Percentiles rank a stretch among this genome's conserved stretches.
phyloP scores from a whole-genome alignment of 1,139 yeast genomes.

The Zhuliangozyma blackwelliae region DNA sequence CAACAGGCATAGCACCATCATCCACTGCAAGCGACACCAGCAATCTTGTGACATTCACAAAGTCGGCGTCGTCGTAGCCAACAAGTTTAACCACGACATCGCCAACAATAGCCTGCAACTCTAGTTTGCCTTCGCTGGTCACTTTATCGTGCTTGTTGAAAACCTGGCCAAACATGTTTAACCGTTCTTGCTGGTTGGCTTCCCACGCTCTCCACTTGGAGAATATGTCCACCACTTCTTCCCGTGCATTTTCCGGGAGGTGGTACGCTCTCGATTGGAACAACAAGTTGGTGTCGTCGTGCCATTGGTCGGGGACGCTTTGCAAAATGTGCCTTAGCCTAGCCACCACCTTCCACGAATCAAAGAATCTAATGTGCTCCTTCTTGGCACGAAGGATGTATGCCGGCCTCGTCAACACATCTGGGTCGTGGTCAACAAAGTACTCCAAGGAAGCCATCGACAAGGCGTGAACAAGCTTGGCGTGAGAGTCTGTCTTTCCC shows the following conservation, averaged over 20 bases:
- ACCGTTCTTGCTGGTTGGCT: conserved; percentile 42
- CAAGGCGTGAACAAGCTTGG: conserved; percentile 51
- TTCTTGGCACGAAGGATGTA: conserved; percentile 67
- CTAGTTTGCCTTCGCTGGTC: neutral
- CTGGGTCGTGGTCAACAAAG: conserved; percentile 75
- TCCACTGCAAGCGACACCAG: no score
- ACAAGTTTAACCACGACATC: conserved; percentile 4
- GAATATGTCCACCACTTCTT: conserved; percentile 55
- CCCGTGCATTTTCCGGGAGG: conserved; percentile 50
- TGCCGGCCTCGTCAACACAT: conserved; percentile 86
- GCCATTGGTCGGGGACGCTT: conserved; percentile 57
- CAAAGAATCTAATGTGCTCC: conserved; percentile 73
- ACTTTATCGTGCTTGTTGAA: conserved; percentile 17
- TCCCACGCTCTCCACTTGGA: conserved; percentile 95
- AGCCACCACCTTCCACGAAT: conserved; percentile 83
- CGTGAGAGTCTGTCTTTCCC: conserved; percentile 15
- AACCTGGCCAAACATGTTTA: conserved; percentile 47
- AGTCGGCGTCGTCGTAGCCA: conserved; percentile 11
- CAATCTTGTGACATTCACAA: conserved; percentile 11
- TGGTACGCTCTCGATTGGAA: conserved; percentile 24
- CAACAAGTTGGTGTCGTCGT: conserved; percentile 17
- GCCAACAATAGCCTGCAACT: conserved; percentile 5
- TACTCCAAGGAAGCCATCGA: conserved; percentile 59
- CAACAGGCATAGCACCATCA: neutral
- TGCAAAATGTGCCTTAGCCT: conserved; percentile 70